Base-by-base conservation (phyloP, 495 filamentous ascomycete species). In the Tuber microsphaerosporum region DNA sequence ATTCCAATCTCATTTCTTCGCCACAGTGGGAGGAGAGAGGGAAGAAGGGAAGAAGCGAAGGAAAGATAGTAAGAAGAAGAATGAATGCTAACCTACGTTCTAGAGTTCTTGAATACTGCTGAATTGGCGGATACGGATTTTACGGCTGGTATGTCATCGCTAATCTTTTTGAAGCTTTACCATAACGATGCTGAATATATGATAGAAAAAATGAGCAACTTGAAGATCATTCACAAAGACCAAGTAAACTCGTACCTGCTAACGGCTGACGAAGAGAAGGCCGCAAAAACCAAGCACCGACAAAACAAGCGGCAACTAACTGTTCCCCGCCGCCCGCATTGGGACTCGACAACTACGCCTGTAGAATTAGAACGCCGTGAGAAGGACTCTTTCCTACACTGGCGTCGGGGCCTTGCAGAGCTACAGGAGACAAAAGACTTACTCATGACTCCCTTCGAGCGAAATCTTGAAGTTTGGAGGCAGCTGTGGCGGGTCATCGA, bases 401-500 rank as follows among this genome's bases (percentile, higher is more conserved):
- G 96, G 96, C 87, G 96, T 75, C 89, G 96, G 79, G 93, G 93
- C 0, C 83, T 99, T 71, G 96, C 96, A 8, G 93, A 97, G 79
- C 85, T 99, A 48, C 93, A 97, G 82, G 94, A 98, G 86, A 90
- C 90, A 76, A 88, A 97, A 68, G 96, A 98, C 84, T 86, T 99
- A 73, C 86, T 98, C 72, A 96, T 99, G 94, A 99, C 96, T 2
- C 96, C 96, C 0, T 99, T 99, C 81, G 96, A 99, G 87, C 88
- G 95, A 46, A 99, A 99, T 84, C 79, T 99, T 75, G 96, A 99
- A 84, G 94, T 99, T 71, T 99, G 96, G 96, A 89, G 96, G 82
- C 96, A 99, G 84, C 82, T 99, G 79, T 99, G 96, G 96, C 89
- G 96, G 85, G 96, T 99, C 71, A 97, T 99, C 80, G 96, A 99